A percentile compares a stretch with the other conserved stretches of the same genome.
Conservation (phyloP, 2,329 filamentous ascomycete genomes). For the Seiridium cupressi region DNA sequence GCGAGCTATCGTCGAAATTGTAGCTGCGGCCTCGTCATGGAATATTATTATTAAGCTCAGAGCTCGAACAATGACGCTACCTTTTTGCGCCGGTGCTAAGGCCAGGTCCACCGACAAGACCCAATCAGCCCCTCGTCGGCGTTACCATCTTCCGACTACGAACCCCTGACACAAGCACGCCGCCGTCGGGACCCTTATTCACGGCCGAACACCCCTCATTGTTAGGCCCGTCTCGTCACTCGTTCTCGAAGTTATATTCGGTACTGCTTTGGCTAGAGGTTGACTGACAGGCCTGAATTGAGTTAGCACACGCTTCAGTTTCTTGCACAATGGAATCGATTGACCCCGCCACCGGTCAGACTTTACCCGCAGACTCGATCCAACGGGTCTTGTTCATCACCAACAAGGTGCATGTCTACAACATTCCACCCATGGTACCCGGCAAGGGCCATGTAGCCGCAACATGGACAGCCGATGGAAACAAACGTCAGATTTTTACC, state of each 20-base stretch:
- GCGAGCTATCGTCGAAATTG: constrained; percentile 6
- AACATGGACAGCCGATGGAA: constrained; percentile 70
- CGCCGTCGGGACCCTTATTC: neutral
- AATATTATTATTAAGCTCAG: constrained; percentile 1
- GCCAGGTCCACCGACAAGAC: neutral
- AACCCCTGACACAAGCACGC: neutral
- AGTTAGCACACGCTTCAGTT: no score
- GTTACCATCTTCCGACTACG: constrained; percentile 1
- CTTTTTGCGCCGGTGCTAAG: constrained; percentile 2
- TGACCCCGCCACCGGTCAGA: constrained; percentile 69
- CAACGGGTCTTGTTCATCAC: constrained; percentile 81
- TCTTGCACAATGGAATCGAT: constrained; percentile 53
- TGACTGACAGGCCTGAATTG: no score
- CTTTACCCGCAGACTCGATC: constrained; percentile 73
- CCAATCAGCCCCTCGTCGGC: neutral
- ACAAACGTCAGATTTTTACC: constrained; percentile 78
- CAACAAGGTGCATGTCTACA: constrained; percentile 77
- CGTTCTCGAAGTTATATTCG: neutral
- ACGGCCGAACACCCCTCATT: neutral
- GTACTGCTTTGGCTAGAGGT: neutral
- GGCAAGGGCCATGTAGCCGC: constrained; percentile 78
- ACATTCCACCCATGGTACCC: constrained; percentile 75
- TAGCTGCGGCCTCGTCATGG: constrained; percentile 3
- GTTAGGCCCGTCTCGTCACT: neutral
- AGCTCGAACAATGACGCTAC: constrained; percentile 10